These are phyloP conservation scores for Boletus sensibilis DNA, from an alignment of 768 basidiomycete genomes.

Conservation along the genomic window DNA sequence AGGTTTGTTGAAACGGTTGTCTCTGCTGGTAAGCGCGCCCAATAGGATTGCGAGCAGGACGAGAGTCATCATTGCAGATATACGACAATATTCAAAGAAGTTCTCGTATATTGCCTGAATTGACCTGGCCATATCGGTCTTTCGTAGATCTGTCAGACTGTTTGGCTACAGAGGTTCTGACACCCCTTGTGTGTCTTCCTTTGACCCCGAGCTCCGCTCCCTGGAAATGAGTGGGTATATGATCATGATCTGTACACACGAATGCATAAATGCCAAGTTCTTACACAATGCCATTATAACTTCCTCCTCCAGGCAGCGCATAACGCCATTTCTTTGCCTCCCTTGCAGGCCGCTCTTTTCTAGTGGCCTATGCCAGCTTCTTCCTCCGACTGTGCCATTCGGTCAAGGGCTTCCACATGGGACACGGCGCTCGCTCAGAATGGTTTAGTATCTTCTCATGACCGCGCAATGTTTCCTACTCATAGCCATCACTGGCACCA, in stretches of 20 bases:
- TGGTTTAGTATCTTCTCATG: conserved; percentile 39
- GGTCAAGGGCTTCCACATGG: conserved; percentile 37
- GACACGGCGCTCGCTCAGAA: conserved; percentile 36
- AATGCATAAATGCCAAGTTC: conserved; percentile 38
- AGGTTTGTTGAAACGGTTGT: conserved; percentile 22
- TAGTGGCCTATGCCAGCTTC: conserved; percentile 32
- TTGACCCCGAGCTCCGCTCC: conserved; percentile 41
- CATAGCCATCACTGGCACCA: conserved; percentile 29
- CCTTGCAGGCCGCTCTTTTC: conserved; percentile 19
- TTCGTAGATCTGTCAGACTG: conserved; percentile 34
- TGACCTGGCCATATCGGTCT: conserved; percentile 35
- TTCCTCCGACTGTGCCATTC: conserved; percentile 25
- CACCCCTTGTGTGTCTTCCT: conserved; percentile 38
- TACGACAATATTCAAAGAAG: conserved; percentile 30
- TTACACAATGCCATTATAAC: conserved; percentile 33
- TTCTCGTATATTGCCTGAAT: conserved; percentile 32
- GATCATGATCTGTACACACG: conserved; percentile 36
- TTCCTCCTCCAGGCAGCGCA: conserved; percentile 26
- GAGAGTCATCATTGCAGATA: conserved; percentile 20
- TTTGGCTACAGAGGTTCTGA: conserved; percentile 35
- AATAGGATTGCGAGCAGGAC: conserved; percentile 24
- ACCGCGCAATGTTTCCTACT: conserved; percentile 33
- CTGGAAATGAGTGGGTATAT: conserved; percentile 41
- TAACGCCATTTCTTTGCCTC: conserved; percentile 23
- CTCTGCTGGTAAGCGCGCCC: conserved; percentile 26